Base-by-base conservation (phyloP, 768 basidiomycete species). In the Asterophora parasitica region DNA sequence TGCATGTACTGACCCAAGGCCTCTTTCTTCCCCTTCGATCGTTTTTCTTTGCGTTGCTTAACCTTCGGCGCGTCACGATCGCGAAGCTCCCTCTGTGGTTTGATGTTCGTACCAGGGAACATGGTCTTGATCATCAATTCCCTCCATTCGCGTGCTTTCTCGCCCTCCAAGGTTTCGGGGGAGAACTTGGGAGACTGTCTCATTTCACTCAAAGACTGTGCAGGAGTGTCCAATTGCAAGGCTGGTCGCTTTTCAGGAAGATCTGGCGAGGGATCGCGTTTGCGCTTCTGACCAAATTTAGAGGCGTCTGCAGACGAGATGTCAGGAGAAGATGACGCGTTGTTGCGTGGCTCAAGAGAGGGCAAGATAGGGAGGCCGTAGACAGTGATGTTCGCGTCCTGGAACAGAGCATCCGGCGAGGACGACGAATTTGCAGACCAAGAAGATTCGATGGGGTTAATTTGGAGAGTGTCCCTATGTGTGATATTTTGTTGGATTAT, bases 311-410 rank as follows among this genome's bases (percentile, higher is more conserved):
- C 4, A 7, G 46, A 30, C 1, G 32, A 40, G 8, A 17, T 15
- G 17, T 50, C 50, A 4, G 19, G 15, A 1, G 12, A 28, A 7
- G 50, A 17, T 1, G 37, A 11, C 19, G 42, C n/a, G 19, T 46
- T 11, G 19, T 26, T 28, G 12, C 10, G 26, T 41, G 35, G 26
- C 5, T 46, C 34, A 17, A 28, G 28, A n/a, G 43, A 49, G 20
- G 62, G 61, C 5, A 65, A 51, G 39, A 79, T 54, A 4, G 85
- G 76, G 32, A 88, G 69, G 1, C 77, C 74, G 55, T 84, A 88
- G 6, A 90, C 74, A 7, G 76, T 71, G 43, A 92, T 64, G 54
- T 82, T 82, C 8, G 75, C 68, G 58, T 90, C 88, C 46, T 70
- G 66, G 65, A 73, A 88, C 28, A 81, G 65, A 2, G 81, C 81